These are phyloP conservation scores for Akanthomyces muscarius DNA, from an alignment of 2,329 filamentous ascomycete genomes.

Conservation along the genomic window DNA sequence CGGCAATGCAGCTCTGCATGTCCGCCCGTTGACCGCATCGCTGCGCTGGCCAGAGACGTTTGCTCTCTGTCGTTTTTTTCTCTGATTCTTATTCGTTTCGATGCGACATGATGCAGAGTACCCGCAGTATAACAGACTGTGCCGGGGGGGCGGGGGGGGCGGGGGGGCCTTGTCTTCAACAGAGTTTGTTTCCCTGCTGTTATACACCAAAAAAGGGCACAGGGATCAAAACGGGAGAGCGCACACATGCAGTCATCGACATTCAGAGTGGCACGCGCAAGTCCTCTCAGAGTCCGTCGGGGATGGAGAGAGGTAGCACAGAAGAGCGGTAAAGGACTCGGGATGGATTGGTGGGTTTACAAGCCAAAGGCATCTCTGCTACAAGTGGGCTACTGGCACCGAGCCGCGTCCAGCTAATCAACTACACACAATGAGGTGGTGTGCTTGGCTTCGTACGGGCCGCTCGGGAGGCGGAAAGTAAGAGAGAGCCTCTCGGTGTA, in stretches of 20 bases:
- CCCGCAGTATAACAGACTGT: neutral
- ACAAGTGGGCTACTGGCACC: neutral
- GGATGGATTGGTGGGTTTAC: neutral
- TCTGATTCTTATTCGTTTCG: neutral
- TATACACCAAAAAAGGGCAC: neutral
- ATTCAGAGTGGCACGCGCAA: neutral
- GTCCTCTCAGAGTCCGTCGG: neutral
- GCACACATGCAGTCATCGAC: neutral
- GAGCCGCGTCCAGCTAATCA: neutral
- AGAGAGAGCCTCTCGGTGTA: neutral
- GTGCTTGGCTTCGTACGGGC: neutral
- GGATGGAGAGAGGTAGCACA: neutral
- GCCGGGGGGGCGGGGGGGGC: too few species aligned
- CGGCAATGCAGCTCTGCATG: conserved; percentile 11
- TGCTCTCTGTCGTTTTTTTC: neutral
- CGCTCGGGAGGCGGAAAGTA: neutral
- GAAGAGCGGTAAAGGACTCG: conserved; percentile 5
- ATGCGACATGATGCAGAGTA: neutral
- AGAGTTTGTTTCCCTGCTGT: neutral
- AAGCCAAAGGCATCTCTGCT: neutral
- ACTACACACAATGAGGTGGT: neutral
- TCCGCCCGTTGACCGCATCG: conserved; percentile 9
- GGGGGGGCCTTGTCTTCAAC: neutral
- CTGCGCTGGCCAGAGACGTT: neutral
- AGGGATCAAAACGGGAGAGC: neutral